phyloP scores from a whole-genome alignment of 2,329 filamentous ascomycete genomes.

The Berkeleyomyces basicola region DNA sequence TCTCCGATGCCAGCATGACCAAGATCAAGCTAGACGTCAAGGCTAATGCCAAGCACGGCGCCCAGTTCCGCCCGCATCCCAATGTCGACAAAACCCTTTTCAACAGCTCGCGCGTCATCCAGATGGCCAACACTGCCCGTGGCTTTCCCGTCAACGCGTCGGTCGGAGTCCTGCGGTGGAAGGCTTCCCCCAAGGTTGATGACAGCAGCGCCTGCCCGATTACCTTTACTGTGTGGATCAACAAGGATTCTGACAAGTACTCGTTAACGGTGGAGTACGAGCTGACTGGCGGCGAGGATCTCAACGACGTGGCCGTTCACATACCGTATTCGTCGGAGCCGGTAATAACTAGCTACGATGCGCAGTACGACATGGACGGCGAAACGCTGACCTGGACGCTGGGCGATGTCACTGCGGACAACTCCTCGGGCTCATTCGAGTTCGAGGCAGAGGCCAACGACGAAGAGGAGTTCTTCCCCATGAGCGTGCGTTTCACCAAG shows the following conservation, averaged over 20 bases:
- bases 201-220: constrained; percentile 73
- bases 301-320: constrained; percentile 71
- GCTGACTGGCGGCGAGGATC: constrained; percentile 58
- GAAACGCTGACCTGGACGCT: constrained; percentile 91
- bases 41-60: constrained; percentile 62
- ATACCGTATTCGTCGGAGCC: constrained; percentile 85
- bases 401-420: constrained; percentile 67
- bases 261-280: constrained; percentile 95
- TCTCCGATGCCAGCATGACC: constrained; percentile 73
- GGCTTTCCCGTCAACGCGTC: constrained; percentile 91
- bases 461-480: constrained; percentile 95
- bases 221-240: constrained; percentile 95
- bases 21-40: constrained; percentile 77
- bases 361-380: constrained; percentile 81
- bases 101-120: constrained; percentile 65
- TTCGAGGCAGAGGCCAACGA: constrained; percentile 80
- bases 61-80: constrained; percentile 87
- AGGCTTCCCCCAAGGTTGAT: constrained; percentile 64
- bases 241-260: constrained; percentile 68
- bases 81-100: constrained; percentile 88
- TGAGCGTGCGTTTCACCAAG: constrained; percentile 83
- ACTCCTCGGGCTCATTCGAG: constrained; percentile 75
- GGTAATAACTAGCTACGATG: constrained; percentile 80
- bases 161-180: constrained; percentile 87
- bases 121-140: constrained; percentile 73